Evolutionary conservation across 129 eudicot genomes (phyloP).

Genomic region (Flaveria brownii): DNA sequence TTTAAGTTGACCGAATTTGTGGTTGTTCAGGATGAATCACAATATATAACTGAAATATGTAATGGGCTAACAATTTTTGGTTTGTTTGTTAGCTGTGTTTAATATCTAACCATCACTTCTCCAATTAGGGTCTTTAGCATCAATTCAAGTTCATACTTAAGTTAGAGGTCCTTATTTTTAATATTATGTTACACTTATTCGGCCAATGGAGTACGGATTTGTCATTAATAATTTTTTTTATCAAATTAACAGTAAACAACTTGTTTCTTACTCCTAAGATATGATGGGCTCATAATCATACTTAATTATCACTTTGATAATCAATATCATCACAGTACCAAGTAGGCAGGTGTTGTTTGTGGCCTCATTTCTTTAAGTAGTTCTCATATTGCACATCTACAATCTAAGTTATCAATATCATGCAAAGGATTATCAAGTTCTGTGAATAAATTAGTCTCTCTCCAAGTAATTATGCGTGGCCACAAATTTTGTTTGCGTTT

Average conservation of each 20-base stretch:
- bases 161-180: not conserved
- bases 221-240: not conserved
- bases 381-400: not conserved
- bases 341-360: not conserved
- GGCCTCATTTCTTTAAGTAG: not conserved
- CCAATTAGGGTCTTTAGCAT: not conserved
- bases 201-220: not conserved
- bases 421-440: not conserved
- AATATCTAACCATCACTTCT: not conserved
- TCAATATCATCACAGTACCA: not conserved
- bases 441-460: not conserved
- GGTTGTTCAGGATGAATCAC: not conserved
- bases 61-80: not conserved
- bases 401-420: not conserved
- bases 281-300: not conserved
- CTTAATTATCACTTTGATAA: not conserved
- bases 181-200: not conserved
- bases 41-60: not conserved
- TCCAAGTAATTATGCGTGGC: not conserved
- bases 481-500: not conserved
- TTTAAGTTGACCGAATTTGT: not conserved
- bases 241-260: not conserved
- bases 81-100: not conserved
- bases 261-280: slow-evolving; percentile 7
- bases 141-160: slow-evolving; percentile 1